These are phyloP conservation scores for Aspergillus sp. DNA, from an alignment of 2,329 filamentous ascomycete genomes.

Conservation along the genomic window DNA sequence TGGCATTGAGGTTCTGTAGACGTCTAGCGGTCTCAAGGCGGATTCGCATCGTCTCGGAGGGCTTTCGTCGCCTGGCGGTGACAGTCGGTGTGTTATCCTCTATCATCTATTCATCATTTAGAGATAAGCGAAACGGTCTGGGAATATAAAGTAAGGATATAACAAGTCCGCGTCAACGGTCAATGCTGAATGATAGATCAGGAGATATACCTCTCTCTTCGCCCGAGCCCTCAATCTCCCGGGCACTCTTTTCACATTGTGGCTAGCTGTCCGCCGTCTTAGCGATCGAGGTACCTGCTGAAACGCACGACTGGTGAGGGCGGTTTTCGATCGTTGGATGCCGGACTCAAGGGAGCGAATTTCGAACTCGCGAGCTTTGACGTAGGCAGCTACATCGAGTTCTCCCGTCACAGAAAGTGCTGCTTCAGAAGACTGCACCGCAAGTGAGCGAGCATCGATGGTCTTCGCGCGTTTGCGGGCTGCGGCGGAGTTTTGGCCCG, in stretches of 20 bases:
- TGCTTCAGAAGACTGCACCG: constrained; percentile 46
- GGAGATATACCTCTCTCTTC: constrained; percentile 53
- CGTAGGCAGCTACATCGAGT: constrained; percentile 79
- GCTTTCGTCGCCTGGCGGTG: constrained; percentile 54
- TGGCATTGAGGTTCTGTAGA: constrained; percentile 60
- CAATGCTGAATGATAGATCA: background rate
- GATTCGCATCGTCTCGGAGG: constrained; percentile 46
- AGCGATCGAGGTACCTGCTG: constrained; percentile 85
- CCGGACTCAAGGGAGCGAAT: constrained; percentile 81
- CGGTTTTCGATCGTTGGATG: constrained; percentile 71
- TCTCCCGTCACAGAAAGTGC: constrained; percentile 66
- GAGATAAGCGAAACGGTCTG: background rate
- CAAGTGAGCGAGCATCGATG: constrained; percentile 44
- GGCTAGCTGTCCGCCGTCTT: constrained; percentile 84
- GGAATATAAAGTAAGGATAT: background rate
- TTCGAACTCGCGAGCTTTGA: constrained; percentile 84
- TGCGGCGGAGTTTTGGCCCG: constrained; percentile 26
- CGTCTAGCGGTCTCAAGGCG: constrained; percentile 75
- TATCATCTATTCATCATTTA: constrained; percentile 60
- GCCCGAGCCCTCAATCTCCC: constrained; percentile 71
- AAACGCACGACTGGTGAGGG: constrained; percentile 71
- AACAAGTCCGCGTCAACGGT: background rate
- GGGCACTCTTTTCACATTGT: constrained; percentile 90
- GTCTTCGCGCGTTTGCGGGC: constrained; percentile 46
- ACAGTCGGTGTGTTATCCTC: constrained; percentile 90